These are phyloP conservation scores for Daedaleopsis sinensis DNA, from an alignment of 768 basidiomycete genomes.

Conservation along the genomic window DNA sequence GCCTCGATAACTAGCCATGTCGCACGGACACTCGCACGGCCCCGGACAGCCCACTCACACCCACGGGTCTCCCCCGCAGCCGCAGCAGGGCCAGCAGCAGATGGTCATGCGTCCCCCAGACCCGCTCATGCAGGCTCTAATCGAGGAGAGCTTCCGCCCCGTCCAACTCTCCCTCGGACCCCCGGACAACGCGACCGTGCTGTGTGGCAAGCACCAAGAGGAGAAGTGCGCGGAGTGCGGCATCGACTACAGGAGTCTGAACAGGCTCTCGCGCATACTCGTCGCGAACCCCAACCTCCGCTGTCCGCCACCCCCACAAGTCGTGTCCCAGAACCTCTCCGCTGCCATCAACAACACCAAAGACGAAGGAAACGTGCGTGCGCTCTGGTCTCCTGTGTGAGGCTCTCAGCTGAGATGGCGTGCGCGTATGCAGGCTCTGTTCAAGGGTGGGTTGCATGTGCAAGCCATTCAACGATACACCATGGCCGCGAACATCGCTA, in stretches of 20 bases:
- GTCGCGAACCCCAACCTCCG: constrained; percentile 68
- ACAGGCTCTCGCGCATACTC: constrained; percentile 75
- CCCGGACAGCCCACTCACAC: constrained; percentile 54
- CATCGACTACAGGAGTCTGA: constrained; percentile 74
- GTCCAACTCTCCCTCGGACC: constrained; percentile 57
- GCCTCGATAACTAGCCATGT: constrained; percentile 43
- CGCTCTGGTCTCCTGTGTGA: neutral
- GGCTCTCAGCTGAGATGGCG: neutral
- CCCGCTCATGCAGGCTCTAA: constrained; percentile 72
- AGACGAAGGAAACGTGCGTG: constrained; percentile 92
- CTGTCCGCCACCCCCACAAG: constrained; percentile 81
- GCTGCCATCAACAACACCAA: constrained; percentile 78
- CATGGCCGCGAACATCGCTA: constrained; percentile 73
- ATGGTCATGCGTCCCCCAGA: constrained; percentile 51
- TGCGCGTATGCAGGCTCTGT: constrained; percentile 56
- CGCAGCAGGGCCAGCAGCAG: constrained; percentile 38
- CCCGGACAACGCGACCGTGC: constrained; percentile 53
- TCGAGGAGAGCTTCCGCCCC: constrained; percentile 71
- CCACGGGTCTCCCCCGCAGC: constrained; percentile 43
- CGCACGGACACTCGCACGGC: constrained; percentile 65
- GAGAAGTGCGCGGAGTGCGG: constrained; percentile 78
- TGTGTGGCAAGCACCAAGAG: constrained; percentile 67
- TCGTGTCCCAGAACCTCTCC: constrained; percentile 75
- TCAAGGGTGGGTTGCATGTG: constrained; percentile 70
- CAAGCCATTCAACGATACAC: constrained; percentile 82